Evolutionary conservation across 805 yeast species (phyloP).

Genomic region (Metschnikowia hibisci): DNA sequence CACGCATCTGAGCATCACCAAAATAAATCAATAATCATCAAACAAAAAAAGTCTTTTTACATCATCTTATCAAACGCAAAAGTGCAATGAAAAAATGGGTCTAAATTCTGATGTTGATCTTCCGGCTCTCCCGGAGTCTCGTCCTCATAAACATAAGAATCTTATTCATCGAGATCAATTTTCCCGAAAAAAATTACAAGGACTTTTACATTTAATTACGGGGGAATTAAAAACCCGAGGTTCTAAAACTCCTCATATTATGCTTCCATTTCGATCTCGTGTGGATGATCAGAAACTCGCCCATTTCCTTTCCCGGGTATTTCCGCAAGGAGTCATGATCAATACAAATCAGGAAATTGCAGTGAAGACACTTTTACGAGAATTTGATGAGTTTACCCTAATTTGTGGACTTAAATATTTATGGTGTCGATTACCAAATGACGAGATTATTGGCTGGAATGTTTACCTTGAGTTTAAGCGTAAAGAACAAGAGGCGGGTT

Average conservation of each 20-base stretch:
- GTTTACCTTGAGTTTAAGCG: slow-evolving; percentile 67
- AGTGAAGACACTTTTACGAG: slow-evolving; percentile 43
- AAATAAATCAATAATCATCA: no score
- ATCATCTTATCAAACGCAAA: not conserved
- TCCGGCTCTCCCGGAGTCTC: slow-evolving; percentile 15
- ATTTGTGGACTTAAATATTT: slow-evolving; percentile 73
- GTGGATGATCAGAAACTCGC: slow-evolving; percentile 59
- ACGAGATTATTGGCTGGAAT: slow-evolving; percentile 83
- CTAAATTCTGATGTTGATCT: slow-evolving; percentile 12
- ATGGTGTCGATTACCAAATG: slow-evolving; percentile 82
- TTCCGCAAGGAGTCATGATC: slow-evolving; percentile 53
- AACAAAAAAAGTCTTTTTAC: no score
- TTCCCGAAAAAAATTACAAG: slow-evolving; percentile 62
- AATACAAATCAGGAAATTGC: slow-evolving; percentile 27
- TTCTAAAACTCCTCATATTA: slow-evolving; percentile 64
- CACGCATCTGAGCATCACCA: not conserved
- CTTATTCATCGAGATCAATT: slow-evolving; percentile 35
- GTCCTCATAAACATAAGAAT: slow-evolving; percentile 7
- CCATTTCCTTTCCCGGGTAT: slow-evolving; percentile 51
- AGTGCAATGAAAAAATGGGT: slow-evolving; percentile 4
- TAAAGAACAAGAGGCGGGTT: slow-evolving; percentile 60
- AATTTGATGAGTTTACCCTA: slow-evolving; percentile 62
- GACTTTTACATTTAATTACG: slow-evolving; percentile 66
- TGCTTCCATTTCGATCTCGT: slow-evolving; percentile 75
- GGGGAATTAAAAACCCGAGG: slow-evolving; percentile 59